Conservation (phyloP, 306 rosid genomes). For the Astragalus membranaceus region DNA sequence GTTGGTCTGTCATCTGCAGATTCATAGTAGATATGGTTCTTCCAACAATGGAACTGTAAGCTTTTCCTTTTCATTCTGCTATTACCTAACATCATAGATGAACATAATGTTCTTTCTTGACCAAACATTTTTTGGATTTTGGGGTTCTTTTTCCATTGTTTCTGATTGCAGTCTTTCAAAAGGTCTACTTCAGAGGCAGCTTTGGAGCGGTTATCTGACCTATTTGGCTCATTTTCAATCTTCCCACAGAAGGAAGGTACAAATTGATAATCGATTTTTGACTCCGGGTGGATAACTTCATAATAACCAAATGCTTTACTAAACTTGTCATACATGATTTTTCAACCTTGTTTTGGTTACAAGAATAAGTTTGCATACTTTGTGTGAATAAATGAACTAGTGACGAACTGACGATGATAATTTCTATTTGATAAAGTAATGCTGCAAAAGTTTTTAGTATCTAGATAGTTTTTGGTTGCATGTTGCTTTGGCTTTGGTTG, state of each 20-base stretch:
- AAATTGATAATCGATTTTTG: background rate
- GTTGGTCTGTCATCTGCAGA: constrained; percentile 36
- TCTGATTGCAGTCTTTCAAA: constrained; percentile 47
- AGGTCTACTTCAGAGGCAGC: constrained; percentile 77
- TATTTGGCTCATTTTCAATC: constrained; percentile 70
- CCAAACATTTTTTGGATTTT: background rate
- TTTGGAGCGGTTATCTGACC: constrained; percentile 58
- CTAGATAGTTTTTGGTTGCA: background rate
- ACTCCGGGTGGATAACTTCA: background rate
- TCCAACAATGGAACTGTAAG: constrained; percentile 56
- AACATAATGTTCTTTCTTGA: background rate
- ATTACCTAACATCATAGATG: background rate
- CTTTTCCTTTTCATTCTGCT: background rate
- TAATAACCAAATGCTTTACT: background rate
- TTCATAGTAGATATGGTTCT: constrained; percentile 67
- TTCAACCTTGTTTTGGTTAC: background rate
- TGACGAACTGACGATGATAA: too few species aligned
- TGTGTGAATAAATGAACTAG: background rate
- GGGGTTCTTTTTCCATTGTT: background rate
- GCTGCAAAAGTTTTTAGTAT: background rate
- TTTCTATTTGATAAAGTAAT: background rate
- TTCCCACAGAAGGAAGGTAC: constrained; percentile 69
- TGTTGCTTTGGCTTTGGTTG: background rate
- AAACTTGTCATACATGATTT: background rate
- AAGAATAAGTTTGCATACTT: background rate